These are phyloP conservation scores for Thermoascus crustaceus DNA, from an alignment of 2,329 filamentous ascomycete species.

Conservation along the genomic window DNA sequence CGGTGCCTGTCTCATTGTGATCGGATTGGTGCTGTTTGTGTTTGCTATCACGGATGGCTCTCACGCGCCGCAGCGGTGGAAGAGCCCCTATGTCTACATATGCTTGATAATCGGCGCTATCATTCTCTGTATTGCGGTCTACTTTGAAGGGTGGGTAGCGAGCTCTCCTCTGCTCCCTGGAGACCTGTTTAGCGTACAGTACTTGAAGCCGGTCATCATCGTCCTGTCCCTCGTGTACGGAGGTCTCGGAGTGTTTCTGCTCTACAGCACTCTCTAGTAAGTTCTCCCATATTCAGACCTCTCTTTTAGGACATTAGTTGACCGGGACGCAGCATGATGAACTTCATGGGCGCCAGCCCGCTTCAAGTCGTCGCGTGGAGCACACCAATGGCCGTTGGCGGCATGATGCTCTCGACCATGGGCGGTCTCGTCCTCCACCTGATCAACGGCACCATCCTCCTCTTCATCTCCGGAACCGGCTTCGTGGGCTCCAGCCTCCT, in stretches of 20 bases:
- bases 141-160: conserved; percentile 65
- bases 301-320: not conserved
- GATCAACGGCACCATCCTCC: conserved; percentile 54
- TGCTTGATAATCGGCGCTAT: conserved; percentile 57
- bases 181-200: conserved; percentile 61
- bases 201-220: conserved; percentile 56
- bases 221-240: conserved; percentile 62
- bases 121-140: conserved; percentile 53
- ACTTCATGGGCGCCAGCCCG: conserved; percentile 51
- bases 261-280: conserved; percentile 63
- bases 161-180: conserved; percentile 59
- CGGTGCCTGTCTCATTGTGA: conserved; percentile 53
- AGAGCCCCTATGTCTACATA: conserved; percentile 62
- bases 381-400: conserved; percentile 58
- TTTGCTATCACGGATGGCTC: conserved; percentile 68
- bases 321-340: conserved; percentile 45
- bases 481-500: conserved; percentile 53
- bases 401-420: conserved; percentile 54
- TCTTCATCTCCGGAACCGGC: conserved; percentile 54
- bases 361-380: conserved; percentile 62
- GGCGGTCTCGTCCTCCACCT: conserved; percentile 62
- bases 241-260: conserved; percentile 58
- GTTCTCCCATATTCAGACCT: conserved; percentile 16
- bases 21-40: conserved; percentile 60
- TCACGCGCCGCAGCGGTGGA: conserved; percentile 61